Evolutionary conservation across 1,284 basidiomycete genomes (phyloP), one percentile per base, ranked within the genome.

Genomic region (Coniferiporia sulphurascens): DNA sequence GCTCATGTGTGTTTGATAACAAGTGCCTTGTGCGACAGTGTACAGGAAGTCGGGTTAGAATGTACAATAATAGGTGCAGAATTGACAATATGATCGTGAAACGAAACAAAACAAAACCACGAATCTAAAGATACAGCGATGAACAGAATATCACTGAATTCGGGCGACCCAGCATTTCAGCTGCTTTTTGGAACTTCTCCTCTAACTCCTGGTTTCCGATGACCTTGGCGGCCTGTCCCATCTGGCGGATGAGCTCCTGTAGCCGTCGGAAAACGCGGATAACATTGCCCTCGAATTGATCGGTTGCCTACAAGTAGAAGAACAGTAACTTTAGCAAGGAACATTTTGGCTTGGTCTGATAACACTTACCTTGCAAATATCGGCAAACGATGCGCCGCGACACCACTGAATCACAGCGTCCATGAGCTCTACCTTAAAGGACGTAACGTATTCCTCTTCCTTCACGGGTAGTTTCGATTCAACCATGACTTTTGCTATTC

Each of bases 381-480:
- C 95, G 0, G 91, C 79, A 74, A 99, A 99, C 36, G 92, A 92
- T n/a, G 93, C 91, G 1, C 97, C 97, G 36, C 93, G 86, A 75
- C 96, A 99, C 97, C 97, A 99, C 66, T 95, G 90, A 60, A 95
- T 81, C 19, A 99, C 96, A 4, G 91, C 90, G 66, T 98, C 96
- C 93, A 98, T 98, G 60, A 99, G 84, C 70, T 98, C 96, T 32
- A 98, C 93, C 73, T 98, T 98, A 86, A 99, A 99, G 15, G 88
- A 90, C 60, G 86, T 81, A 1, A 99, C 93, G 70, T 99, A 99
- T 64, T 98, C 93, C 60, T 98, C 91, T 72, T 99, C 96, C 57
- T 92, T 86, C 43, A 99, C 71, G 0, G 87, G 76, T 4, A 99
- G 78, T 70, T 97, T 96, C 45, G 88, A 90, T 73, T 99, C 97